Conservation (phyloP, 371 early-diverging fungal species). For the Actinomortierella wolfii region DNA sequence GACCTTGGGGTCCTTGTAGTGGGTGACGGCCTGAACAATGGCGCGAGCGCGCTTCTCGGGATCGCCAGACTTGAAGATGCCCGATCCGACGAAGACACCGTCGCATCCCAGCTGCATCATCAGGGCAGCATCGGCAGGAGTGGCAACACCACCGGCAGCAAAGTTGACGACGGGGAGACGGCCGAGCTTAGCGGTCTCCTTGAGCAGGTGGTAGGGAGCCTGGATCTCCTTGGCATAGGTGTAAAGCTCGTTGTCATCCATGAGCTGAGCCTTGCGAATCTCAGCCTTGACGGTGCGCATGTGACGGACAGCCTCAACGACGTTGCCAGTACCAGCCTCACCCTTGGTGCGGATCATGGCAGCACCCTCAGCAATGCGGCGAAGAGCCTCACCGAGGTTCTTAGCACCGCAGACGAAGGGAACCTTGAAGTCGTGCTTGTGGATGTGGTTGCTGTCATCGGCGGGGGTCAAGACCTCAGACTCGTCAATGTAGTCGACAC, state of each 20-base stretch:
- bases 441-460: slow-evolving; percentile 91
- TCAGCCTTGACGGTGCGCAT: slow-evolving; percentile 85
- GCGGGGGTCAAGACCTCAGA: slow-evolving; percentile 96
- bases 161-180: slow-evolving; percentile 97
- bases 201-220: slow-evolving; percentile 88
- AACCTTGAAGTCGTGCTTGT: slow-evolving; percentile 90
- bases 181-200: slow-evolving; percentile 87
- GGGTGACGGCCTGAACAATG: slow-evolving; percentile 95
- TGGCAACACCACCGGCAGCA: slow-evolving; percentile 97
- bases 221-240: slow-evolving; percentile 94
- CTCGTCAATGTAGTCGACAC: slow-evolving; percentile 97
- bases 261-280: slow-evolving; percentile 77
- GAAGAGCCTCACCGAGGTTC: slow-evolving; percentile 96
- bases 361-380: slow-evolving; percentile 96
- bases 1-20: slow-evolving; percentile 88
- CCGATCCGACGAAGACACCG: slow-evolving; percentile 93
- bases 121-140: slow-evolving; percentile 96
- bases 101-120: slow-evolving; percentile 98
- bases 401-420: slow-evolving; percentile 97
- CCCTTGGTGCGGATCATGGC: slow-evolving; percentile 98
- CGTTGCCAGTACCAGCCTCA: slow-evolving; percentile 97
- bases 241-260: slow-evolving; percentile 76
- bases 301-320: slow-evolving; percentile 96
- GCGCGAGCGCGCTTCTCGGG: slow-evolving; percentile 96
- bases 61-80: slow-evolving; percentile 93